phyloP scores from a whole-genome alignment of 148 eudicot species.

The Rhododendron molle region DNA sequence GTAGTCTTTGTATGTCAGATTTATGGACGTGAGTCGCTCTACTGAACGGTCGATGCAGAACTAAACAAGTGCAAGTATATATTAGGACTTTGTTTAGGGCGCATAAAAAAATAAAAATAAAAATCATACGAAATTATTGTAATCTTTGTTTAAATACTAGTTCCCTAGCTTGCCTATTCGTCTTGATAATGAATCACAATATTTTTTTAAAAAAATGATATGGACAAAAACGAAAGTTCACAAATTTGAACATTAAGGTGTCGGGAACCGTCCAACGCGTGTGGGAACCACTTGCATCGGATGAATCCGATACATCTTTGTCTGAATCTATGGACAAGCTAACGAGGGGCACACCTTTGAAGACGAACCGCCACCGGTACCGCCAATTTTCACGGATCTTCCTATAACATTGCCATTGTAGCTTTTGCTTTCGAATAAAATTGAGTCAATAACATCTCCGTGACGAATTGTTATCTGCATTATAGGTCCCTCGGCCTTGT shows the following conservation, averaged over 20 bases:
- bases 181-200: background rate
- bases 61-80: no score
- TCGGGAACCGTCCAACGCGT: no score
- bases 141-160: background rate
- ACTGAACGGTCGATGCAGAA: no score
- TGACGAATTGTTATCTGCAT: background rate
- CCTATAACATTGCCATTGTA: background rate
- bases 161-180: background rate
- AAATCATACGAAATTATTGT: background rate
- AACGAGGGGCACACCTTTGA: no score
- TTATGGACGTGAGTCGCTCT: no score
- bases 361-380: background rate
- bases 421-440: background rate
- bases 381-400: background rate
- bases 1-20: no score
- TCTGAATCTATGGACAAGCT: no score
- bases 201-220: background rate
- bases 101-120: no score
- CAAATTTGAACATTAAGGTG: no score
- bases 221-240: background rate
- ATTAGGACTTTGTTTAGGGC: no score
- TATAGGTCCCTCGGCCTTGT: background rate
- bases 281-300: no score
- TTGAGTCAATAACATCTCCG: background rate
- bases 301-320: no score